Evolutionary conservation across 2,329 filamentous ascomycete species (phyloP).

Genomic region (Diaporthe sp.): DNA sequence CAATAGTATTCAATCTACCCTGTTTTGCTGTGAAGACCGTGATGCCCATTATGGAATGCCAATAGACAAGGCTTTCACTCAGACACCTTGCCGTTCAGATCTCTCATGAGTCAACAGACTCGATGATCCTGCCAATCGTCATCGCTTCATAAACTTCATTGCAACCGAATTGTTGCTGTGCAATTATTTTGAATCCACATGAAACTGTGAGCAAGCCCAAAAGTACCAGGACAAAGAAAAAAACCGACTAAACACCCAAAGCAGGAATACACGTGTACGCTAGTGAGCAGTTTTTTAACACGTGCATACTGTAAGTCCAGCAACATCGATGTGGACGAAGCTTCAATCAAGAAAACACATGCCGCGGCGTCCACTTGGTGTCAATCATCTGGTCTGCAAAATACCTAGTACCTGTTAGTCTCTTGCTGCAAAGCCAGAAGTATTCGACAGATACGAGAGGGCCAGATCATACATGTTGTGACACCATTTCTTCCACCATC

Average conservation of each 20-base stretch:
- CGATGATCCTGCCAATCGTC: background rate
- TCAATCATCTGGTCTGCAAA: conserved; percentile 63
- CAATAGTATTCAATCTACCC: too few species aligned
- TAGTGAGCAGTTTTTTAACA: background rate
- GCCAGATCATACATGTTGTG: conserved; percentile 39
- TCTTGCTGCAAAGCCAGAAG: background rate
- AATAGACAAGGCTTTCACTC: background rate
- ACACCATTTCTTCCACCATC: conserved; percentile 14
- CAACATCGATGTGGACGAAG: background rate
- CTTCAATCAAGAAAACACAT: background rate
- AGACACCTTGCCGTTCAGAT: background rate
- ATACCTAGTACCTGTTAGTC: conserved; percentile 42
- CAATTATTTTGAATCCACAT: background rate
- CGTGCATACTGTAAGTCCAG: background rate
- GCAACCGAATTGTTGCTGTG: background rate
- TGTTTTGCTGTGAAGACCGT: background rate
- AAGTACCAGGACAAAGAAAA: background rate
- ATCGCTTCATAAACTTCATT: background rate
- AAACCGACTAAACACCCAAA: background rate
- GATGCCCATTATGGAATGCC: background rate
- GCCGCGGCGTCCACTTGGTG: conserved; percentile 51
- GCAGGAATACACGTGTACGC: background rate
- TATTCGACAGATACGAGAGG: background rate
- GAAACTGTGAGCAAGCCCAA: background rate
- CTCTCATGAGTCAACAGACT: background rate